Conservation (phyloP, 192 early-diverging fungal species). For the Rhizophagus clarus region DNA sequence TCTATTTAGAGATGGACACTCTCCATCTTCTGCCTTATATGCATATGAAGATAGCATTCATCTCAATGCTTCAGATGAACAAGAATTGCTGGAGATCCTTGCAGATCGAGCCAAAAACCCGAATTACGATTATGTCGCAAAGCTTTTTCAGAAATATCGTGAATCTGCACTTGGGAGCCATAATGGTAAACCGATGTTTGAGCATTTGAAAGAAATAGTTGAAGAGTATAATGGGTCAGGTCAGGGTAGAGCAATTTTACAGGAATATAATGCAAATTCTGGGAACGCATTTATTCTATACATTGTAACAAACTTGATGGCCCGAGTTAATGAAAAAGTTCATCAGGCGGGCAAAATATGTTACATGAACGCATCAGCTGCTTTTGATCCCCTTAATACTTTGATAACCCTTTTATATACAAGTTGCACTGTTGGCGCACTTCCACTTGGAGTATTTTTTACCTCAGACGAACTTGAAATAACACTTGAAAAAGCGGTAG, state of each 20-base stretch:
- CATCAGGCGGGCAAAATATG: neutral
- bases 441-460: neutral
- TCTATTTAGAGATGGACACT: slow-evolving; percentile 5
- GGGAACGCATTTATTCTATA: neutral
- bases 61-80: neutral
- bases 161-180: neutral
- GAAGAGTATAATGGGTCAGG: neutral
- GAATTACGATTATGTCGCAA: neutral
- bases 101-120: neutral
- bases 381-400: neutral
- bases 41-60: neutral
- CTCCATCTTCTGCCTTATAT: neutral
- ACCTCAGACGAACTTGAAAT: slow-evolving; percentile 2
- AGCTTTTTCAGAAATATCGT: neutral
- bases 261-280: neutral
- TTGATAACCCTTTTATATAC: neutral
- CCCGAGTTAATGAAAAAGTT: neutral
- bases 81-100: neutral
- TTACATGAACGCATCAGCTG: neutral
- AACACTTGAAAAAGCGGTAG: neutral
- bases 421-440: neutral
- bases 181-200: slow-evolving; percentile 7
- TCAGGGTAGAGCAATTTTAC: neutral
- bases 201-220: neutral
- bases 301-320: neutral